These are phyloP conservation scores for Pseudodiploospora longispora DNA, from an alignment of 2,329 filamentous ascomycete species.

Conservation along the genomic window DNA sequence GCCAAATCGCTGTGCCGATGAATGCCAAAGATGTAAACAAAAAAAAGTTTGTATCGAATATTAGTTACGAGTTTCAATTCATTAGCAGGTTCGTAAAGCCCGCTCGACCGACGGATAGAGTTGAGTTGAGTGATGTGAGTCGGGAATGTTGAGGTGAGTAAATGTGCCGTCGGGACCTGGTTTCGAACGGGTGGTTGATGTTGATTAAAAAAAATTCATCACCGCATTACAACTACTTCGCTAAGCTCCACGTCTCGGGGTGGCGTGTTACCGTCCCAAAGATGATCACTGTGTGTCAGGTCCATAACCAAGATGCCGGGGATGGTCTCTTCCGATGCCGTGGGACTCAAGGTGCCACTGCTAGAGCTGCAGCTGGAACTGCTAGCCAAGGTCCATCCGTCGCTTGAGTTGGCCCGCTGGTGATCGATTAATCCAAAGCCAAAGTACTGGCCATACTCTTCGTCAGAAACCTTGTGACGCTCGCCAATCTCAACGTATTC, in stretches of 20 bases:
- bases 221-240: constrained; percentile 37
- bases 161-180: not conserved
- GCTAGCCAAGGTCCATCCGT: constrained; percentile 86
- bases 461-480: constrained; percentile 31
- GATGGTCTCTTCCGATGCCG: constrained; percentile 35
- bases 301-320: constrained; percentile 27
- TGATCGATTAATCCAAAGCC: constrained; percentile 38
- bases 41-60: constrained; percentile 21
- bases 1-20: constrained; percentile 33
- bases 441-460: constrained; percentile 40
- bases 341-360: constrained; percentile 42
- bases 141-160: constrained; percentile 4
- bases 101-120: constrained; percentile 1
- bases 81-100: constrained; percentile 16
- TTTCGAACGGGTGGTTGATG: constrained; percentile 9
- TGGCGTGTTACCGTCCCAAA: constrained; percentile 30
- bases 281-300: constrained; percentile 26
- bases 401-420: constrained; percentile 50
- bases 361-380: constrained; percentile 56
- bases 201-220: not conserved
- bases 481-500: constrained; percentile 86
- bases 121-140: constrained; percentile 7
- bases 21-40: constrained; percentile 31
- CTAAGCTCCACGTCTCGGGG: constrained; percentile 36
- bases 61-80: constrained; percentile 21